Evolutionary conservation across 2,329 filamentous ascomycete species (phyloP), one percentile per base, ranked within the genome.

Genomic region (Biscogniauxia mediterranea): DNA sequence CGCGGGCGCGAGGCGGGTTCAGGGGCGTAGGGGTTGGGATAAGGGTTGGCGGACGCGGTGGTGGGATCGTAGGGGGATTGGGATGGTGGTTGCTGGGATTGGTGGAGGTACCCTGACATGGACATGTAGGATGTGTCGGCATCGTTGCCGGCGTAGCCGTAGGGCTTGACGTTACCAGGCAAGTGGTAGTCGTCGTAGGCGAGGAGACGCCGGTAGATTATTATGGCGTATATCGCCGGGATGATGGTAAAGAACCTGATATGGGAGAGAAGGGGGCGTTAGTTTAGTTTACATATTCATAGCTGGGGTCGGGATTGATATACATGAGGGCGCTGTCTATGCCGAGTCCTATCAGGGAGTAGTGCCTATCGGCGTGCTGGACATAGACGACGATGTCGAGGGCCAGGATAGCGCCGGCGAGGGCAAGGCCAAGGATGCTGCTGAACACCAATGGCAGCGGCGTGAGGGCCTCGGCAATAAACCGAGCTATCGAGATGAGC

Each of bases 381-480:
- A 79, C 71, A 62, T 83, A 83, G n/a, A 84, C 77, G 42, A 83
- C 77, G 25, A 84, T 72, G 61, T 86, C 83, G 25, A 86, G 75
- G 1, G 75, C 80, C 23, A 86, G 73, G 25, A 82, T 80, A 42
- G 77, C 78, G 6, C 74, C 64, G 0, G 81, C 77, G 20, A 82
- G 78, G 0, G 78, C 76, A 52, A 82, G 64, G 66, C 85, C 85
- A 67, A 85, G 64, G 60, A 81, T 71, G 61, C 84, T 80, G 19
- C 79, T 80, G 63, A 81, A 80, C 3, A 86, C 72, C 75, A 86
- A 79, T 5, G 79, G 80, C 71, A 83, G 81, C 1, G 84, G 83
- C 11, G 84, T 85, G 58, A 86, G 70, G 0, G 79, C 77, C 69
- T 85, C 82, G 28, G 78, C 75, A 54, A 78, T 75, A 60, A 77